These are phyloP conservation scores for Ceratobasidium theobromae DNA, from an alignment of 1,284 basidiomycete genomes.

Conservation along the genomic window DNA sequence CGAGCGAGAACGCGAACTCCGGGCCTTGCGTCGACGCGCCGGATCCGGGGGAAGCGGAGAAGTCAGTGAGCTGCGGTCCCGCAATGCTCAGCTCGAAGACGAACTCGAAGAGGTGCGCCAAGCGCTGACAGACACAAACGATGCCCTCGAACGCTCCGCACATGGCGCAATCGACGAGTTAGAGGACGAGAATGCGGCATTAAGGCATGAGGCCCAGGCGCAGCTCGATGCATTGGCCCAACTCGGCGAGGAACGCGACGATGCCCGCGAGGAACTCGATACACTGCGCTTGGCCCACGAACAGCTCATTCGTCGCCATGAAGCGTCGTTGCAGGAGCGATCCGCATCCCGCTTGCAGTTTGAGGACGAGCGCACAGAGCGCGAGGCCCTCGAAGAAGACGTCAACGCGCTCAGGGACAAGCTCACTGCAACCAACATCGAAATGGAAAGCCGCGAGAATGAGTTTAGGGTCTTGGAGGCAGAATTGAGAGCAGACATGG, in stretches of 20 bases:
- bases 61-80: neutral
- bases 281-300: slow-evolving; percentile 32
- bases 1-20: slow-evolving; percentile 66
- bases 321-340: slow-evolving; percentile 26
- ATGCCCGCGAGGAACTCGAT: slow-evolving; percentile 59
- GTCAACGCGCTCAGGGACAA: slow-evolving; percentile 71
- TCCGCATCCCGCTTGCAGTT: slow-evolving; percentile 53
- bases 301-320: slow-evolving; percentile 17
- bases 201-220: slow-evolving; percentile 63
- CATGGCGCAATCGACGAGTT: slow-evolving; percentile 54
- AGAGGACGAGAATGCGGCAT: slow-evolving; percentile 64
- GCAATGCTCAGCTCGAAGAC: slow-evolving; percentile 48
- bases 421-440: slow-evolving; percentile 73
- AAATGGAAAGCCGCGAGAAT: slow-evolving; percentile 78
- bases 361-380: slow-evolving; percentile 64
- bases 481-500: slow-evolving; percentile 68
- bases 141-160: slow-evolving; percentile 55
- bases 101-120: slow-evolving; percentile 65
- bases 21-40: slow-evolving; percentile 57
- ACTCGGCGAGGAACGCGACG: slow-evolving; percentile 64
- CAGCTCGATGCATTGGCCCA: slow-evolving; percentile 51
- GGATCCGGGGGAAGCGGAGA: slow-evolving; percentile 33
- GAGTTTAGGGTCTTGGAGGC: slow-evolving; percentile 72
- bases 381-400: slow-evolving; percentile 66
- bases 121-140: slow-evolving; percentile 73